These are phyloP conservation scores for Sporisorium graminicola DNA, from an alignment of 1,284 basidiomycete species.

Conservation along the genomic window DNA sequence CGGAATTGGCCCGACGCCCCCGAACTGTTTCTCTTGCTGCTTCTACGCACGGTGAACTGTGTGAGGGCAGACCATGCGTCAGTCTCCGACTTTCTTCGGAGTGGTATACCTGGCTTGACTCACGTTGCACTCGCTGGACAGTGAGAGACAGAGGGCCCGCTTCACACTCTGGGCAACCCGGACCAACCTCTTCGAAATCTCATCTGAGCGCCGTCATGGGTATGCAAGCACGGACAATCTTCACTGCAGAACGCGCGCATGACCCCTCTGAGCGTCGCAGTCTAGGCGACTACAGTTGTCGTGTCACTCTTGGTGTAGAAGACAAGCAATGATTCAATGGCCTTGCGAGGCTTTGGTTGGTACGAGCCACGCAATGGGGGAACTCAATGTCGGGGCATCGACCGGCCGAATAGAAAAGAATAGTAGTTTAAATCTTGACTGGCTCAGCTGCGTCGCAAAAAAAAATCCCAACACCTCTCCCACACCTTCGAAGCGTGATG, in stretches of 20 bases:
- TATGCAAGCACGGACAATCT: not conserved
- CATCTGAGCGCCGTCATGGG: not conserved
- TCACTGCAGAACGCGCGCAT: not conserved
- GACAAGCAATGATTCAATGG: not conserved
- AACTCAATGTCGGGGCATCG: not conserved
- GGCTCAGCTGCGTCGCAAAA: slow-evolving; percentile 3
- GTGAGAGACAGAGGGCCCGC: not conserved
- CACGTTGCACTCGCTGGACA: not conserved
- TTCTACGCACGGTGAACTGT: not conserved
- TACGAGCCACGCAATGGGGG: too few relatives aligned
- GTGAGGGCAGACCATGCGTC: not conserved
- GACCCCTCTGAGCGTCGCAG: not conserved
- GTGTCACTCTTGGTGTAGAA: not conserved
- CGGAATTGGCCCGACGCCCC: slow-evolving; percentile 1
- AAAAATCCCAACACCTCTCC: not conserved
- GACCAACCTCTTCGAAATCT: not conserved
- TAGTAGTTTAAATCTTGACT: slow-evolving; percentile 8
- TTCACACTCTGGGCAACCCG: not conserved
- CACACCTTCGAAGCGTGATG: not conserved
- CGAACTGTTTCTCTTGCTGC: not conserved
- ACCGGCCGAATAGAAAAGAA: slow-evolving; percentile 3
- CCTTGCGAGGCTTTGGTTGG: not conserved
- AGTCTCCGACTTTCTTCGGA: not conserved
- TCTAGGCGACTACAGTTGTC: not conserved
- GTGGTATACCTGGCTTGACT: not conserved